A percentile compares a stretch with the other conserved stretches of the same genome.
Conservation (phyloP, 2,329 filamentous ascomycete genomes). For the Phaeophleospora eucalypticola region DNA sequence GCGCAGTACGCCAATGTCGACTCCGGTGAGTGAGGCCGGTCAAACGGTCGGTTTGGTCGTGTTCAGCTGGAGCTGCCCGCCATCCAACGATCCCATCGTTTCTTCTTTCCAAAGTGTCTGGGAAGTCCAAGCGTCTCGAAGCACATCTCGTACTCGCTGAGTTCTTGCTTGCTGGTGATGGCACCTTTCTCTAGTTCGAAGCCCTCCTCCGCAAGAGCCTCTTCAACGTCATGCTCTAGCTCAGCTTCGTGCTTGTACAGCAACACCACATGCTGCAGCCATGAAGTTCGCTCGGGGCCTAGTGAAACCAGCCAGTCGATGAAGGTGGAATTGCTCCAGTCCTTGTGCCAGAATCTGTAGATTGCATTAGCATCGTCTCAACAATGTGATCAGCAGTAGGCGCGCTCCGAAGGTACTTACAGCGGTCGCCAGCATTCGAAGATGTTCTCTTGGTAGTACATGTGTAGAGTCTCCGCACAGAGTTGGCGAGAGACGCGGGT, state of each 20-base stretch:
- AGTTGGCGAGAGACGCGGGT: constrained; percentile 19
- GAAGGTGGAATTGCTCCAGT: constrained; percentile 22
- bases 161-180: constrained; percentile 16
- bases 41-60: no score
- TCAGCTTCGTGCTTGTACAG: constrained; percentile 23
- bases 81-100: constrained; percentile 15
- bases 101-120: constrained; percentile 25
- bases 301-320: constrained; percentile 24
- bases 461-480: constrained; percentile 20
- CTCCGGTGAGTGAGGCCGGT: no score
- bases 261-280: constrained; percentile 23
- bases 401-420: background rate
- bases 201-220: constrained; percentile 17
- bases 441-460: constrained; percentile 24
- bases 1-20: background rate
- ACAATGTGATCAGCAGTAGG: background rate
- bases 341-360: constrained; percentile 16
- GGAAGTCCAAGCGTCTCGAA: constrained; percentile 23
- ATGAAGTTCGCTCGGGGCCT: constrained; percentile 15
- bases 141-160: constrained; percentile 24
- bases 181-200: constrained; percentile 14
- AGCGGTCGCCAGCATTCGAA: constrained; percentile 27
- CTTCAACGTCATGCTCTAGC: constrained; percentile 21
- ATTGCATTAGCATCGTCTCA: background rate
- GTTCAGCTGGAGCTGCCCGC: background rate